These are phyloP conservation scores for Barnettozyma wickerhamii DNA, from an alignment of 805 yeast genomes.

Conservation along the genomic window DNA sequence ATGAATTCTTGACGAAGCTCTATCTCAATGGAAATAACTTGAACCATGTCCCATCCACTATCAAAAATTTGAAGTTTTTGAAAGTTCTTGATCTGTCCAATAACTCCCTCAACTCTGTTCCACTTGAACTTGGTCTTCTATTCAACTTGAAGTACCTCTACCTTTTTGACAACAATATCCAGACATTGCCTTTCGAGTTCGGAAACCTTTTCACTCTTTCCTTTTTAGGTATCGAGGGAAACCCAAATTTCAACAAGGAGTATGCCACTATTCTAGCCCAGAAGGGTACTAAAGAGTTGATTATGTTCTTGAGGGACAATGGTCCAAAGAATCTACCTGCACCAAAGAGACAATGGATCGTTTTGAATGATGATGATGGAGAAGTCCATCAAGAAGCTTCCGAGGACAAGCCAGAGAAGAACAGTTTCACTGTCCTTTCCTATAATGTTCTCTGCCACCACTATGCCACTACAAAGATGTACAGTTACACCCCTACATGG, in stretches of 20 bases:
- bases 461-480: slow-evolving; percentile 89
- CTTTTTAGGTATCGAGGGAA: slow-evolving; percentile 91
- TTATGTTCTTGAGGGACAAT: slow-evolving; percentile 76
- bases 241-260: slow-evolving; percentile 61
- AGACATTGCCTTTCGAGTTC: slow-evolving; percentile 74
- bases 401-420: slow-evolving; percentile 29
- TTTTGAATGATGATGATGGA: slow-evolving; percentile 75
- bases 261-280: slow-evolving; percentile 66
- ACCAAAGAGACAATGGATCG: slow-evolving; percentile 78
- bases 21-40: slow-evolving; percentile 85
- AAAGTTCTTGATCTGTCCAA: slow-evolving; percentile 83
- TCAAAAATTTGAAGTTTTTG: slow-evolving; percentile 65
- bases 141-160: slow-evolving; percentile 77
- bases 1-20: slow-evolving; percentile 78
- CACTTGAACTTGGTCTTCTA: slow-evolving; percentile 79
- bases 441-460: slow-evolving; percentile 94
- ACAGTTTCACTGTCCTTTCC: slow-evolving; percentile 70
- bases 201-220: slow-evolving; percentile 82
- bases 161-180: slow-evolving; percentile 80
- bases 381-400: slow-evolving; percentile 28
- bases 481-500: slow-evolving; percentile 96
- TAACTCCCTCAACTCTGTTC: slow-evolving; percentile 68
- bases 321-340: slow-evolving; percentile 66
- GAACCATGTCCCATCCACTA: slow-evolving; percentile 58
- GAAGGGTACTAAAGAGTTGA: slow-evolving; percentile 80